Evolutionary conservation across 2,329 filamentous ascomycete genomes (phyloP), one percentile per base, ranked within the genome.

Genomic region (Hysterium pulicare): DNA sequence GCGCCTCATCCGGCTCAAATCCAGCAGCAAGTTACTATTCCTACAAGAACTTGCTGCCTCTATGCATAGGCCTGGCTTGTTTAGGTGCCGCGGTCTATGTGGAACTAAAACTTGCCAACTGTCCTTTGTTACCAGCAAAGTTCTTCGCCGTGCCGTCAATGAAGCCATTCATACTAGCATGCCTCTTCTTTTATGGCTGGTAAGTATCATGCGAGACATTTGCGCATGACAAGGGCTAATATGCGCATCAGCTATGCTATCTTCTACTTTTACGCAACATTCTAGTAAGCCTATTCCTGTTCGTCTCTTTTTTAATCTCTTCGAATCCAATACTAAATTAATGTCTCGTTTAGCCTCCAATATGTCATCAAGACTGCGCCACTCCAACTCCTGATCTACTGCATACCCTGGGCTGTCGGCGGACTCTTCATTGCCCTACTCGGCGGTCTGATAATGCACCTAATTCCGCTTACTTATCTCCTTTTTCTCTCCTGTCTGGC

Each of bases 111-210:
- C 74, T 87, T 0, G 79, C 84, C 1, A 60, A 74, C 13, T 75
- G 83, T 39, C 87, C 87, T 0, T 69, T 93, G 1, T 69, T 93
- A 0, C 86, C 87, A 0, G 70, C 75, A 0, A 84, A 84, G 16
- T 64, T 91, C 19, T 90, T 93, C 67, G 68, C 71, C 16, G 78
- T 84, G 3, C 83, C 81, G 46, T 82, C 82, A 40, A 86, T 91
- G 79, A 63, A 59, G 33, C 53, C 64, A 5, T 51, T 67, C 7
- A 51, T 57, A 0, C n/a, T 57, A 2, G 63, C 63, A 1, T 47
- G 66, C 1, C 66, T 67, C 37, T 80, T 86, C 53, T 55, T 63
- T n/a, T 67, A 66, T 41, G 64, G 63, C 5, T 57, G 51, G 9
- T 68, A 64, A 23, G 65, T n/a, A n/a, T n/a, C n/a, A n/a, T n/a